Evolutionary conservation across 495 filamentous ascomycete genomes (phyloP).

Genomic region (Melanomma pulvis-pyrius): DNA sequence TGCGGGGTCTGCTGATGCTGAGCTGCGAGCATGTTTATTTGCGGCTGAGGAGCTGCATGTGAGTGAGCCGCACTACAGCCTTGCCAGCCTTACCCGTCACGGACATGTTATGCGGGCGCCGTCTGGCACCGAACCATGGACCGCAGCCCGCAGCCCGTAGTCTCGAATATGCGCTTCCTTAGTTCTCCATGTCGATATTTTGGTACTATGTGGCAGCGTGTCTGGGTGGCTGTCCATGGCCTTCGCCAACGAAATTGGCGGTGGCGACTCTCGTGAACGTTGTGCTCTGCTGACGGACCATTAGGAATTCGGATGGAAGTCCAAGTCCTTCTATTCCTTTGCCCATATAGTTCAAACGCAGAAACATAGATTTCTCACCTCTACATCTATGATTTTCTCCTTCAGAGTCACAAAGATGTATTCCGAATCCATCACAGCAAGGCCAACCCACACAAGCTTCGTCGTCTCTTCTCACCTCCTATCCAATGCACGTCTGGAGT

Average conservation of each 20-base stretch:
- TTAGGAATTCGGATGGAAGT: no score
- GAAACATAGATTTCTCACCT: no score
- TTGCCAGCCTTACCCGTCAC: not conserved
- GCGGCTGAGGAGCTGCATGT: not conserved
- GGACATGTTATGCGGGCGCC: not conserved
- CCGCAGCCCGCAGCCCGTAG: not conserved
- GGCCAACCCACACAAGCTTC: no score
- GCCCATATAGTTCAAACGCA: no score
- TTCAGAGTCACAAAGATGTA: no score
- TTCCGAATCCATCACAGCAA: no score
- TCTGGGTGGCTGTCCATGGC: not conserved
- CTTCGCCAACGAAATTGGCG: not conserved
- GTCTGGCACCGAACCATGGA: not conserved
- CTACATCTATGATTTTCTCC: no score
- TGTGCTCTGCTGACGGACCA: not conserved
- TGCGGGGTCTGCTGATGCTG: not conserved
- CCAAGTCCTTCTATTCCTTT: no score
- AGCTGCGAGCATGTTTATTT: not conserved
- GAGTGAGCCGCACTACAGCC: not conserved
- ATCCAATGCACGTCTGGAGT: no score
- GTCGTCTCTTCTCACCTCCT: no score
- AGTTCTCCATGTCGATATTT: not conserved
- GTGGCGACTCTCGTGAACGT: not conserved
- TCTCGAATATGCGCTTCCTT: no score
- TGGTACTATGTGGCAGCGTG: no score